Conservation (phyloP, 495 filamentous ascomycete species). For the Podospora comata region DNA sequence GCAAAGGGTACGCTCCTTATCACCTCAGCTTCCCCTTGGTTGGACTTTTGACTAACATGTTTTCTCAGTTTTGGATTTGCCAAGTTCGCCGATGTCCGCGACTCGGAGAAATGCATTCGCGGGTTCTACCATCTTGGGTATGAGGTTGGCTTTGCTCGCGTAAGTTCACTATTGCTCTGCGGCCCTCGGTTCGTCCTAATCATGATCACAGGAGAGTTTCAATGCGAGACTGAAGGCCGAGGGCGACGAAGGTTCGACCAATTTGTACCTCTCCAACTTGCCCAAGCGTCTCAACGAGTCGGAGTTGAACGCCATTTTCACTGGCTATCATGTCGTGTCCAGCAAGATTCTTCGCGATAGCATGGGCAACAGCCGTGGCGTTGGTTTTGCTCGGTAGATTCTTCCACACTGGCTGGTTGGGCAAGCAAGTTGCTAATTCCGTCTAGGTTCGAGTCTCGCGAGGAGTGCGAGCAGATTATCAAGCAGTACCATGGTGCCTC, state of each 20-base stretch:
- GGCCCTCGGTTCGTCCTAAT: constrained; percentile 7
- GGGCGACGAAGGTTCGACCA: constrained; percentile 80
- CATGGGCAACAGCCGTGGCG: constrained; percentile 88
- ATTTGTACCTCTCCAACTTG: constrained; percentile 95
- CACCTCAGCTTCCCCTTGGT: background rate
- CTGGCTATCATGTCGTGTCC: constrained; percentile 78
- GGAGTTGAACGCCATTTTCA: constrained; percentile 73
- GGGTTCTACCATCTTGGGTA: constrained; percentile 93
- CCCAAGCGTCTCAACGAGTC: constrained; percentile 86
- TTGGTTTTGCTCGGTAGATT: constrained; percentile 90
- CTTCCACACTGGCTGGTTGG: background rate
- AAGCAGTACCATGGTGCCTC: constrained; percentile 71
- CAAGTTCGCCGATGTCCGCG: constrained; percentile 79
- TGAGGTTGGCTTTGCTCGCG: constrained; percentile 92
- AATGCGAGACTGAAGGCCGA: constrained; percentile 93
- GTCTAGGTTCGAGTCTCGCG: constrained; percentile 76
- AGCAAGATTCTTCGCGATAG: constrained; percentile 89
- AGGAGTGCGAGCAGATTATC: constrained; percentile 84
- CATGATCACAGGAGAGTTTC: constrained; percentile 71
- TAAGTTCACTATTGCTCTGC: constrained; percentile 35
- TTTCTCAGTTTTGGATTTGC: constrained; percentile 84
- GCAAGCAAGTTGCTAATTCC: constrained; percentile 24
- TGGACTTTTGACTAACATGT: constrained; percentile 23
- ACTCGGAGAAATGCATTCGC: constrained; percentile 92
- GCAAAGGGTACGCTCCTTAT: constrained; percentile 74